Conservation (phyloP, 1,284 basidiomycete genomes). For the Cystobasidiaceae sp. region DNA sequence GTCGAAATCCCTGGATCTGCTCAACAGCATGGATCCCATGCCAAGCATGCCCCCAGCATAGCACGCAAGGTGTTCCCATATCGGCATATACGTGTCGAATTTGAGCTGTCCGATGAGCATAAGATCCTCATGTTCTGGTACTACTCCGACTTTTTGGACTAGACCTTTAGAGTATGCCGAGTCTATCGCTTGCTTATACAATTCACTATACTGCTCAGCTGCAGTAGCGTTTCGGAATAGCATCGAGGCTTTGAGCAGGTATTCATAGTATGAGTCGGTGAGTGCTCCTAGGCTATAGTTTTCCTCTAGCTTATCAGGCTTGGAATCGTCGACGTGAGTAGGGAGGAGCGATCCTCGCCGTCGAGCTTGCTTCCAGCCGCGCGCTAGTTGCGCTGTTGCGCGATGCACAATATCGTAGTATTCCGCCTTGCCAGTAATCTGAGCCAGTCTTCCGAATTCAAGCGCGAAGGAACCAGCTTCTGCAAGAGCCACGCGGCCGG, state of each 20-base stretch:
- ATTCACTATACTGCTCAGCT: neutral
- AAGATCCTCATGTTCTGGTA: slow-evolving; percentile 14
- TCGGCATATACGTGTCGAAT: slow-evolving; percentile 13
- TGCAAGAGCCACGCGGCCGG: slow-evolving; percentile 33
- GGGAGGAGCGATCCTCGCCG: slow-evolving; percentile 1
- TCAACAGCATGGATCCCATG: slow-evolving; percentile 51
- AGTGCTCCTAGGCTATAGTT: slow-evolving; percentile 5
- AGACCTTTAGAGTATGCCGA: slow-evolving; percentile 8
- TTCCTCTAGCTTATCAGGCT: slow-evolving; percentile 11
- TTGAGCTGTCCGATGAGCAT: slow-evolving; percentile 12
- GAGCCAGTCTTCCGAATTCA: slow-evolving; percentile 53
- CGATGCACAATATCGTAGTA: slow-evolving; percentile 50
- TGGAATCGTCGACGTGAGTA: slow-evolving; percentile 9
- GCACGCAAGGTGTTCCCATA: slow-evolving; percentile 49
- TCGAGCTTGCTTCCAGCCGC: slow-evolving; percentile 10
- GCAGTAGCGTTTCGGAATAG: slow-evolving; percentile 39
- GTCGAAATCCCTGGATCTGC: slow-evolving; percentile 49
- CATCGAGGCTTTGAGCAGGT: slow-evolving; percentile 54
- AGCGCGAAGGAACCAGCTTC: slow-evolving; percentile 54
- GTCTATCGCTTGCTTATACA: slow-evolving; percentile 12
- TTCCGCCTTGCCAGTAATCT: slow-evolving; percentile 52
- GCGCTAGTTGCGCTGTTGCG: slow-evolving; percentile 8
- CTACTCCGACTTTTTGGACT: slow-evolving; percentile 5
- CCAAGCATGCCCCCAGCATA: slow-evolving; percentile 56
- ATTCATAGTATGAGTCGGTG: slow-evolving; percentile 52